Conservation (phyloP, 306 rosid species). For the Rubus parviflorus region DNA sequence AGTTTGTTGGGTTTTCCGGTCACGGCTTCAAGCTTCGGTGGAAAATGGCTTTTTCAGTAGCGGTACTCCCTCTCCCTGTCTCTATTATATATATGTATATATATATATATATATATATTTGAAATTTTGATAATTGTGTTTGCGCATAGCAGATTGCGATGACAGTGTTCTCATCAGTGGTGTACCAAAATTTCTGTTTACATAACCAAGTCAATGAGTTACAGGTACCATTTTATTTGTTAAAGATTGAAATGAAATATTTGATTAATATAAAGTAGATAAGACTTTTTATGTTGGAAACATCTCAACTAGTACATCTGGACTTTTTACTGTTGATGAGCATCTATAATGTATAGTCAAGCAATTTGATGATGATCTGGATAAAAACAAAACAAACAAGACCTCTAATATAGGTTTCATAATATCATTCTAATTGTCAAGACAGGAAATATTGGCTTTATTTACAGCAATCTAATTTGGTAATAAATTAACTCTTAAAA, state of each 20-base stretch:
- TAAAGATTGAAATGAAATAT: not conserved
- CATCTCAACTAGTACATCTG: no score
- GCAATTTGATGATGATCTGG: not conserved
- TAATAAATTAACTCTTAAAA: no score
- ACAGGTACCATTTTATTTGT: slow-evolving; percentile 44
- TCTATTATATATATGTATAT: not conserved
- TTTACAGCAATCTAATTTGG: not conserved
- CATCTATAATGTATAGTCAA: not conserved
- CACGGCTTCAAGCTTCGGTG: slow-evolving; percentile 31
- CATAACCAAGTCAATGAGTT: slow-evolving; percentile 52
- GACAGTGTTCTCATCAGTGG: slow-evolving; percentile 43
- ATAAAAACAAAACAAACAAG: not conserved
- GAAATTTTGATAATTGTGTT: not conserved
- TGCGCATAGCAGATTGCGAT: slow-evolving; percentile 47
- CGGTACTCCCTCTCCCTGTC: slow-evolving; percentile 22
- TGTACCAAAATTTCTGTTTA: slow-evolving; percentile 53
- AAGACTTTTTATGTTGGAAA: no score
- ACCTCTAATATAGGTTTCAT: no score
- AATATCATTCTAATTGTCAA: no score
- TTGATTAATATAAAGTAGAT: no score
- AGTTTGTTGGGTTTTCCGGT: slow-evolving; percentile 15
- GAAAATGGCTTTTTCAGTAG: slow-evolving; percentile 41
- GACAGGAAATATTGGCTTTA: not conserved
- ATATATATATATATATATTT: no score
- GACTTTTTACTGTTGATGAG: not conserved